phyloP scores from a whole-genome alignment of 352 stramenopile species.

The Globisporangium irregulare region DNA sequence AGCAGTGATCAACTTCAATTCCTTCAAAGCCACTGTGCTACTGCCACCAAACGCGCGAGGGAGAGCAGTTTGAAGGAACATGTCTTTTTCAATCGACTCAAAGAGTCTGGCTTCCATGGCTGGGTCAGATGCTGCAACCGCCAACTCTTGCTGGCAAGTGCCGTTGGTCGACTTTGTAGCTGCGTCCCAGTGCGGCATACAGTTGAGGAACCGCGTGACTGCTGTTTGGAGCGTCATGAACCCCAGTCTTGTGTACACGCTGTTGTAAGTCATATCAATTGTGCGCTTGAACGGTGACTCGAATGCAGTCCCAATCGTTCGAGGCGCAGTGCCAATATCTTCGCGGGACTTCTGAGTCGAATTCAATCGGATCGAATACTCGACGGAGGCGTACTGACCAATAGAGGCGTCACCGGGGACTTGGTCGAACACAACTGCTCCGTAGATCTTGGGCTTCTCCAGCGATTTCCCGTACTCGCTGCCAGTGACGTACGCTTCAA shows the following conservation, averaged over 20 bases:
- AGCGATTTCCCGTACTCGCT: constrained; percentile 45
- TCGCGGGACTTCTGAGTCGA: constrained; percentile 32
- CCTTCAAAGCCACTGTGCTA: constrained; percentile 1
- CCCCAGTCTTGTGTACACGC: constrained; percentile 33
- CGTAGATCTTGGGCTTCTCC: constrained; percentile 46
- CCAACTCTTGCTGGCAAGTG: constrained; percentile 38
- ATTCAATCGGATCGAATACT: constrained; percentile 69
- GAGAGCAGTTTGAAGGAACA: constrained; percentile 26
- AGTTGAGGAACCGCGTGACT: constrained; percentile 57
- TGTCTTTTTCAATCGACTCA: constrained; percentile 30
- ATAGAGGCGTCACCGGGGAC: constrained; percentile 37
- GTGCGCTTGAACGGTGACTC: constrained; percentile 45
- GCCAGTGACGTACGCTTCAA: constrained; percentile 44
- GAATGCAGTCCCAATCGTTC: constrained; percentile 43
- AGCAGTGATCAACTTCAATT: constrained; percentile 15
- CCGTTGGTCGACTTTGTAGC: constrained; percentile 34
- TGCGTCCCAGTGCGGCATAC: constrained; percentile 45
- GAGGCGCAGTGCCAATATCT: constrained; percentile 26
- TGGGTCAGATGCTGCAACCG: constrained; percentile 24
- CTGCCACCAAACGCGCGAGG: constrained; percentile 9
- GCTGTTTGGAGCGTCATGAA: constrained; percentile 75
- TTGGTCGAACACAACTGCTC: constrained; percentile 57
- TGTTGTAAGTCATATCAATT: constrained; percentile 38
- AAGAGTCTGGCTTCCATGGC: constrained; percentile 21
- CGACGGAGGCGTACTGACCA: constrained; percentile 43